A percentile compares a stretch with the other conserved stretches of the same genome.
These are phyloP conservation scores for Trichoderma koningiopsis DNA, from an alignment of 2,329 filamentous ascomycete genomes.

Conservation along the genomic window DNA sequence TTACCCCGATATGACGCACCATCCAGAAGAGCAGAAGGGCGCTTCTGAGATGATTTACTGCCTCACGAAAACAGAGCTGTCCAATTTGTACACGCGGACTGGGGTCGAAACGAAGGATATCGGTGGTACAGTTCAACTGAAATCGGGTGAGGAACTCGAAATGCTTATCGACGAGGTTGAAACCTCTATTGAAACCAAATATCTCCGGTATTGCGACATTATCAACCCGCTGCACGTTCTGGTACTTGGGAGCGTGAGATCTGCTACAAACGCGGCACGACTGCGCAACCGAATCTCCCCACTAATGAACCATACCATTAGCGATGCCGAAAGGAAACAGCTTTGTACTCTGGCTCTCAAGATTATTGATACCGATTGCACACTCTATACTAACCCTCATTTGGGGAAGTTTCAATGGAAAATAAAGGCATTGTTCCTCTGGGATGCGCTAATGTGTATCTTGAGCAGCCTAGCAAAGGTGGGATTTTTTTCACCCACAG, in stretches of 20 bases:
- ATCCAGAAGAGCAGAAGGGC: not conserved
- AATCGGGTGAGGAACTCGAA: not conserved
- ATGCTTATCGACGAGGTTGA: not conserved
- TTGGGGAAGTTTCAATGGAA: not conserved
- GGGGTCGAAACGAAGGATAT: not conserved
- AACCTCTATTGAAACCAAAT: not conserved
- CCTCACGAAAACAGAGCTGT: not conserved
- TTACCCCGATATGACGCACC: not conserved
- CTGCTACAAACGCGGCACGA: not conserved
- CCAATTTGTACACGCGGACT: not conserved
- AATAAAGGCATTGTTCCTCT: not conserved
- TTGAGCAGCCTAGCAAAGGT: not conserved
- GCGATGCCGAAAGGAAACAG: not conserved
- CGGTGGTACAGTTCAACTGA: not conserved
- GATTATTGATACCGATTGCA: not conserved
- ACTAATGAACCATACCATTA: not conserved
- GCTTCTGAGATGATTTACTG: not conserved
- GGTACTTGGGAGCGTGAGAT: not conserved
- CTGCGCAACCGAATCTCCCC: not conserved
- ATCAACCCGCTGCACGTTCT: not conserved
- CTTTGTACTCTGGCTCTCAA: not conserved
- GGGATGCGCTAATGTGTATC: not conserved
- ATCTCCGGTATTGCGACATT: not conserved
- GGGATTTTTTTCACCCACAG: not conserved
- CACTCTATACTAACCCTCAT: not conserved